These are phyloP conservation scores for Roridomyces roridus DNA, from an alignment of 768 basidiomycete species.

Conservation along the genomic window DNA sequence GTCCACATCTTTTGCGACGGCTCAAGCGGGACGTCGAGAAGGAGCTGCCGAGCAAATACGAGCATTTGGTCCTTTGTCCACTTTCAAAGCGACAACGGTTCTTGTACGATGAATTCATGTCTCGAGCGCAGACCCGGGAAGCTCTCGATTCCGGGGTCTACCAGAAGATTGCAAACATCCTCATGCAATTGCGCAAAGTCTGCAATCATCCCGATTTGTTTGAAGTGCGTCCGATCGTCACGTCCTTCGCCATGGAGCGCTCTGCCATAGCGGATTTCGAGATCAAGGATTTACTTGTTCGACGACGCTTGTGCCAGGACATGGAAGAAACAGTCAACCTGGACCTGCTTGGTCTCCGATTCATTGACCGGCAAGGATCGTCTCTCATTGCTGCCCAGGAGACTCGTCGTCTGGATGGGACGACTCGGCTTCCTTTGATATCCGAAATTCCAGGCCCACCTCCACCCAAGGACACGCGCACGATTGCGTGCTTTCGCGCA, in stretches of 20 bases:
- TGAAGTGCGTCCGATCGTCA: conserved; percentile 85
- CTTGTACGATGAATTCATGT: conserved; percentile 96
- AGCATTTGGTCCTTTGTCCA: conserved; percentile 87
- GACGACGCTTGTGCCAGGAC: conserved; percentile 70
- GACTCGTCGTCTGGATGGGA: conserved; percentile 64
- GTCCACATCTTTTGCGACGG: conserved; percentile 94
- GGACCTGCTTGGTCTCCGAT: conserved; percentile 67
- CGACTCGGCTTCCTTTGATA: conserved; percentile 56
- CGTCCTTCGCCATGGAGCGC: conserved; percentile 75
- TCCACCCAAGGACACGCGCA: conserved; percentile 77
- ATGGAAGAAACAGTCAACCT: conserved; percentile 61
- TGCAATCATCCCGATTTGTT: conserved; percentile 95
- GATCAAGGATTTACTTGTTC: conserved; percentile 87
- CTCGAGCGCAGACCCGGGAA: conserved; percentile 80
- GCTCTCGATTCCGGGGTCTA: conserved; percentile 87
- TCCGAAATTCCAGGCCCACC: conserved; percentile 63
- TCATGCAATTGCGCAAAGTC: conserved; percentile 98
- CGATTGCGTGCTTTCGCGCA: conserved; percentile 71
- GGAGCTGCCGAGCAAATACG: conserved; percentile 91
- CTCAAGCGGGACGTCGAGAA: conserved; percentile 98
- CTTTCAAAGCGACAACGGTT: conserved; percentile 94
- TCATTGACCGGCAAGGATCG: conserved; percentile 60
- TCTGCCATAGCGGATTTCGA: conserved; percentile 81
- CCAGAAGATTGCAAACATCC: conserved; percentile 89
- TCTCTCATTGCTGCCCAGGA: conserved; percentile 60